Evolutionary conservation across 371 early-diverging fungal species (phyloP).

Genomic region (Amoeboradix gromovi): DNA sequence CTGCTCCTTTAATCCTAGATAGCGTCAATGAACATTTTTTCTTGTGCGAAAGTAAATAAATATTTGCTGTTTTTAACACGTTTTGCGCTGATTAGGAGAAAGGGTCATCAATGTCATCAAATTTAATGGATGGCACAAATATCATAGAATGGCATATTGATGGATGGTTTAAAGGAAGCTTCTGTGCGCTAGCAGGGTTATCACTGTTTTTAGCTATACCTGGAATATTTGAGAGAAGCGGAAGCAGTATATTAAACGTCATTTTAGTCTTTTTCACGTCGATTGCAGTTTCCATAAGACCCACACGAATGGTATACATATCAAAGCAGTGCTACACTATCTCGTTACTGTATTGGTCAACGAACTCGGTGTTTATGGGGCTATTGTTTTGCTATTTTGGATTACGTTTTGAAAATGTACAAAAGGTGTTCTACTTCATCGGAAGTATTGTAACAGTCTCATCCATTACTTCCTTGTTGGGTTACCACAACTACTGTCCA

Average conservation of each 20-base stretch:
- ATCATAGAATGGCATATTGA: background rate
- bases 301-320: background rate
- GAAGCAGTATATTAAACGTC: background rate
- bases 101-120: too few relatives aligned
- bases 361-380: background rate
- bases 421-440: background rate
- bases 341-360: background rate
- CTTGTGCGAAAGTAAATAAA: too few relatives aligned
- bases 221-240: background rate
- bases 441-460: background rate
- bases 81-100: too few relatives aligned
- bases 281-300: background rate
- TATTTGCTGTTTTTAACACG: too few relatives aligned
- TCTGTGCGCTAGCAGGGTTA: background rate
- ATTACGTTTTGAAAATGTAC: background rate
- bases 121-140: too few relatives aligned
- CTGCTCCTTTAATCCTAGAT: slow-evolving; percentile 20
- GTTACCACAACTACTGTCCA: background rate
- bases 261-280: background rate
- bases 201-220: background rate
- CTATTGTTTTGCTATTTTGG: background rate
- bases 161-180: background rate
- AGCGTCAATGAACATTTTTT: too few relatives aligned
- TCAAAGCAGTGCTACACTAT: background rate
- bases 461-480: background rate